phyloP scores from a whole-genome alignment of 2,329 filamentous ascomycete species.

The Hypoxylon sp. region DNA sequence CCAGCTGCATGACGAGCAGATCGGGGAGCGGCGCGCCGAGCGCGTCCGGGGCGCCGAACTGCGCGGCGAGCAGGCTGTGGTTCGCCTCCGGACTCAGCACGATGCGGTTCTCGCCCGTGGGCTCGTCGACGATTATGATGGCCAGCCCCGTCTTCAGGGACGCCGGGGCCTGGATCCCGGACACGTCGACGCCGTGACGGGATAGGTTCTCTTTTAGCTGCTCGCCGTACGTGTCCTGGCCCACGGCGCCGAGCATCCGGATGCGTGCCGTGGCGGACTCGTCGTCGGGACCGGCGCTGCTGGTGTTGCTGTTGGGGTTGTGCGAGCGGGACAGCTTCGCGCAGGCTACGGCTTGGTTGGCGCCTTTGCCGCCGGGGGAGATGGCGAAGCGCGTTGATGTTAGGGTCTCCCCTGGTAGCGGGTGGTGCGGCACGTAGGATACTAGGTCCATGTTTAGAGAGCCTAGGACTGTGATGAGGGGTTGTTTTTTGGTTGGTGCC shows the following conservation, averaged over 20 bases:
- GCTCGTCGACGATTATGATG: slow-evolving; percentile 78
- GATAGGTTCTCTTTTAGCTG: slow-evolving; percentile 66
- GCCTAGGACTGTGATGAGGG: slow-evolving; percentile 81
- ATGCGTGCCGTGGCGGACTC: slow-evolving; percentile 53
- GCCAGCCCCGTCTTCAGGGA: slow-evolving; percentile 72
- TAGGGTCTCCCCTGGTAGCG: slow-evolving; percentile 85
- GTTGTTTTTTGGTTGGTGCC: slow-evolving; percentile 48
- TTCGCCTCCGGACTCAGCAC: slow-evolving; percentile 78
- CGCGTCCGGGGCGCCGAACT: slow-evolving; percentile 47
- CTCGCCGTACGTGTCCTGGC: slow-evolving; percentile 71
- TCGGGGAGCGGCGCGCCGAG: slow-evolving; percentile 55
- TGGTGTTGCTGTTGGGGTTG: slow-evolving; percentile 50
- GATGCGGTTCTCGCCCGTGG: slow-evolving; percentile 79
- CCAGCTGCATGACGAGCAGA: slow-evolving; percentile 79
- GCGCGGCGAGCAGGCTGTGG: slow-evolving; percentile 53
- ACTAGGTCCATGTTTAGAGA: slow-evolving; percentile 96
- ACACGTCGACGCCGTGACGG: slow-evolving; percentile 68
- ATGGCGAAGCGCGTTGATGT: slow-evolving; percentile 80
- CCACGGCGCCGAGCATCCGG: slow-evolving; percentile 78
- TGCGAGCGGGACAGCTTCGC: slow-evolving; percentile 75
- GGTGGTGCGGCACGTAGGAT: slow-evolving; percentile 84
- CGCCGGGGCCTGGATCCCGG: slow-evolving; percentile 55
- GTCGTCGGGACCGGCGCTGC: no score
- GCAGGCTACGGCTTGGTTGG: slow-evolving; percentile 92
- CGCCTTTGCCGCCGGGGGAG: slow-evolving; percentile 90